These are phyloP conservation scores for Vanderwaltozyma polyspora DNA, from an alignment of 805 yeast species.

Conservation along the genomic window DNA sequence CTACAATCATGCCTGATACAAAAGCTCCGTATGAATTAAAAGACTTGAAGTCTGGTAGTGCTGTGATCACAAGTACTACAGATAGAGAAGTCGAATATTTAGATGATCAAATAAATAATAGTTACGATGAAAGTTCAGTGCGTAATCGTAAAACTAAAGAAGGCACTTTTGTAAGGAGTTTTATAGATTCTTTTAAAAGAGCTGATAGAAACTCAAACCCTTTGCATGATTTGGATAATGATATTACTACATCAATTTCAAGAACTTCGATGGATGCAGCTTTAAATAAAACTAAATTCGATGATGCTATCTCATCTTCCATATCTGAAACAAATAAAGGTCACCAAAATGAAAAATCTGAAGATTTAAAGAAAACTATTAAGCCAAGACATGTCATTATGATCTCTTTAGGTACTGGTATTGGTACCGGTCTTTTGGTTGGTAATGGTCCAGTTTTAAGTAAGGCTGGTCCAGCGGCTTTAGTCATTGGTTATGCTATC, in stretches of 20 bases:
- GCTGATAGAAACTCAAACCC: conserved; percentile 20
- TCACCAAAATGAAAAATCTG: conserved; percentile 28
- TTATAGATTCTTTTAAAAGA: conserved; percentile 34
- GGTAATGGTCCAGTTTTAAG: conserved; percentile 52
- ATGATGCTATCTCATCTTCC: conserved; percentile 13
- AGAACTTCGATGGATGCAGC: conserved; percentile 3
- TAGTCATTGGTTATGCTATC: conserved; percentile 45
- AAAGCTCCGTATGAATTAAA: neutral
- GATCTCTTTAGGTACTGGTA: conserved; percentile 67
- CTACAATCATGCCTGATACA: neutral
- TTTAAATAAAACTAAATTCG: neutral
- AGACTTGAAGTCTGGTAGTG: neutral
- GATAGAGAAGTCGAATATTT: conserved; percentile 4
- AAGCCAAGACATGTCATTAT: conserved; percentile 51
- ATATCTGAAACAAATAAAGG: conserved; percentile 3
- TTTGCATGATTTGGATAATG: conserved; percentile 4
- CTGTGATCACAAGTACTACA: neutral
- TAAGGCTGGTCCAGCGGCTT: conserved; percentile 54
- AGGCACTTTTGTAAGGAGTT: conserved; percentile 10
- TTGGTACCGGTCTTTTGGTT: conserved; percentile 67
- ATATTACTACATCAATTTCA: conserved; percentile 4
- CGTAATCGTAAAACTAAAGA: neutral
- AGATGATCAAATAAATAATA: conserved; percentile 2
- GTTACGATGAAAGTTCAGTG: conserved; percentile 1
- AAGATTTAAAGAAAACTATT: conserved; percentile 28